These are phyloP conservation scores for Diaporthe helianthi DNA, from an alignment of 2,329 filamentous ascomycete species.

Conservation along the genomic window DNA sequence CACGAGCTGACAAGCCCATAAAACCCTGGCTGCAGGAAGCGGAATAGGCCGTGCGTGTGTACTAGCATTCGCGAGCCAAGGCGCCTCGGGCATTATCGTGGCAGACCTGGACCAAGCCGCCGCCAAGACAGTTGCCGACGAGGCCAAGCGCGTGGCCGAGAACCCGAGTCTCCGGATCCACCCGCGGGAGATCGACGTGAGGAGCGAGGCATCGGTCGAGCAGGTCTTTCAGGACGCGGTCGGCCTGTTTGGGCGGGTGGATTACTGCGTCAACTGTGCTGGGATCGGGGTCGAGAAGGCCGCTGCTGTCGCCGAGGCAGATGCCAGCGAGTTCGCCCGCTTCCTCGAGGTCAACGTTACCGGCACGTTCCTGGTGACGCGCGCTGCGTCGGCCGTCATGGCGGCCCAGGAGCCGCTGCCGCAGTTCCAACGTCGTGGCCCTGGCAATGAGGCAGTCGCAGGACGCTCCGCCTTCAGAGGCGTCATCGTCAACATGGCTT, in stretches of 20 bases:
- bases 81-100: constrained; percentile 5
- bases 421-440: too few relatives aligned
- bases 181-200: neutral
- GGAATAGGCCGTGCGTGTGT: constrained; percentile 20
- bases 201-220: neutral
- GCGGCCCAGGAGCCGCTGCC: neutral
- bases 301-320: neutral
- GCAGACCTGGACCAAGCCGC: constrained; percentile 13
- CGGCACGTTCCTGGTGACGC: neutral
- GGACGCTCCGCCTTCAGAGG: neutral
- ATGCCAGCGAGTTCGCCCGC: neutral
- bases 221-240: neutral
- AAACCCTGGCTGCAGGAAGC: neutral
- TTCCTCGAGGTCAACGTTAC: neutral
- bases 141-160: neutral
- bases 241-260: neutral
- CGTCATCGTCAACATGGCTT: neutral
- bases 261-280: constrained; percentile 8
- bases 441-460: neutral
- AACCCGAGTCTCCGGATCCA: neutral
- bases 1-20: neutral
- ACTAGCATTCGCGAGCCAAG: constrained; percentile 3
- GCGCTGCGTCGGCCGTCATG: neutral
- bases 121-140: neutral
- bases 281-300: neutral